Evolutionary conservation across 192 early-diverging fungal species (phyloP), one percentile per base, ranked within the genome.

Genomic region (Endogone sp.): DNA sequence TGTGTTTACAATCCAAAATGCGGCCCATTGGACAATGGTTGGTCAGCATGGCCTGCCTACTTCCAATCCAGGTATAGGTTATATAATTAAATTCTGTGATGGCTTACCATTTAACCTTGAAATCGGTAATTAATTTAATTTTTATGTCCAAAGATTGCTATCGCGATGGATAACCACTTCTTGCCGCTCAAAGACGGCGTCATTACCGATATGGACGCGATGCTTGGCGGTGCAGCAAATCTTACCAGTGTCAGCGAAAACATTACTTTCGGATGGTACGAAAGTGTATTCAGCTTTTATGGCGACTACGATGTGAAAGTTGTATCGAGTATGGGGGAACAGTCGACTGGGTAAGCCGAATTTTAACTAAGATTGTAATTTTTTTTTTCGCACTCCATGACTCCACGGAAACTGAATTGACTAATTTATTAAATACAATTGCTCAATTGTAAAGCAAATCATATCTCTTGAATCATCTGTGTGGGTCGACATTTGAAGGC

Each of bases 281-380:
- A 49, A 49, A 49, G 37, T 49, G 37, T 49, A 16, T 66, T 71
- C 30, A 60, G 64, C 24, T 37, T 65, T 58, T 66, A 66, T 60
- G 70, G 58, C 10, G 25, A 66, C 27, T 16, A 61, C 28, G 30
- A 64, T 24, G 63, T 71, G 20, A 71, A 71, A 49, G 70, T 65
- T 2, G 56, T 71, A n/a, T 71, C 70, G 4, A 61, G 58, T 2
- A 71, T 71, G 70, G 70, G 70, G 4, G 70, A 71, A 25, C 70
- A 71, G 64, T 71, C 70, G 2, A 65, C 63, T 10, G 70, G 70
- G 3, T 63, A 70, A 49, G 1, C n/a, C n/a, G n/a, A n/a, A n/a
- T n/a, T n/a, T n/a, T n/a, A n/a, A n/a, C n/a, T n/a, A n/a, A n/a
- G 16, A 49, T 16, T 49, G 4, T 60, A 4, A 20, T 27, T 49